Evolutionary conservation across 352 stramenopile genomes (phyloP), one percentile per base, ranked within the genome.

Genomic region (Phytopythium vexans): DNA sequence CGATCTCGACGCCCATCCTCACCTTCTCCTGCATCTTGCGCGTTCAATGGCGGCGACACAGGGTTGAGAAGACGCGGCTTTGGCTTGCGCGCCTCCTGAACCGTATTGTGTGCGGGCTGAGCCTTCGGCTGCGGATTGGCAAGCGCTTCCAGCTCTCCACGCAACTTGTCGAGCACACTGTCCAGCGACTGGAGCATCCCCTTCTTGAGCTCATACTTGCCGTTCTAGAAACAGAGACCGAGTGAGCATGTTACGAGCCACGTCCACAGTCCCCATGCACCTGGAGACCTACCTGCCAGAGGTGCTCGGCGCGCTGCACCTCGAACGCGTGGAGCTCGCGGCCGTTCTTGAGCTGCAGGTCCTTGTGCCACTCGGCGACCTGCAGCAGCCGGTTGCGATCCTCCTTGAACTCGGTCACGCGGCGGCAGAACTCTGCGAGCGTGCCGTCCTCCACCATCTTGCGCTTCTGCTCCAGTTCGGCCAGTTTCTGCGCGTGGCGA

Each of bases 401-500:
- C 41, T 91, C 78, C 56, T 93, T 93, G 54, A 89, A 93, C 46
- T 88, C 83, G 11, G 76, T 79, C 32, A 90, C 81, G n/a, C 82
- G 82, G 14, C 82, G 80, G 37, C 82, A 91, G 67, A 81, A 92
- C 68, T 92, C 82, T 15, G 79, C 77, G 2, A 93, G 76, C 35
- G 80, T 91, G 41, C 82, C 82, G 52, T 90, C 80, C 52, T 91
- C 80, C 38, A 93, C 78, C 80, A 93, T 93, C 41, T 83, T 70
- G 55, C 85, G 82, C 64, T 93, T 93, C 58, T 87, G 81, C 64
- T 91, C 80, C 16, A 93, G 69, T 60, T 91, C 83, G 27, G 72
- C 54, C 43, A 92, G 53, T 40, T 88, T 79, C 59, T 89, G 79
- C n/a, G 67, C 65, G 27, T 78, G 54, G 31, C 62, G 37, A 11